Base-by-base conservation (phyloP, 805 yeast species). In the Wickerhamomyces silvicola region DNA sequence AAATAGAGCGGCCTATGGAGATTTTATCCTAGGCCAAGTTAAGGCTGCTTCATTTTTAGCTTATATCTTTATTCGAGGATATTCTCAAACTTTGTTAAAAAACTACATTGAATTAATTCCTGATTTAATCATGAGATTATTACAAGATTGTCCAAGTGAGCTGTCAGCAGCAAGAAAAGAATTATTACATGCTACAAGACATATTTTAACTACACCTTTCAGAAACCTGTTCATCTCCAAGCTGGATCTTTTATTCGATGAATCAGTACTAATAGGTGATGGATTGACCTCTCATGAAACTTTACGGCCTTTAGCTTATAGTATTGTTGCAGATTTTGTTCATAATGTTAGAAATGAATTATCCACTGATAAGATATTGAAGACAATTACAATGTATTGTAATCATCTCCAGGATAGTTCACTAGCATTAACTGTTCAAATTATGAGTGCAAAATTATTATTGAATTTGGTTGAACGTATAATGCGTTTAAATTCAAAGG, bases 71-170 rank as follows among this genome's bases (percentile, higher is more conserved):
- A 78, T 94, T 25, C 72, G 97, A 39, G 86, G 94, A 12, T 82
- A 78, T 48, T 78, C 94, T 3, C 72, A 75, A 22, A 77, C 75
- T 24, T 66, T 81, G 33, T 56, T 82, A 38, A 68, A 68, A 37
- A 58, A 59, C 24, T 72, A 75, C 43, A 72, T 77, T 22, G 63
- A 62, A 5, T 68, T 73, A 24, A 85, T 92, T 7, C 98, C 99
- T 0, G 94, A 84, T 38, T 72, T 88, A 34, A 83, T 92, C 24
- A 72, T 88, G 33, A 66, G 97, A 42, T 61, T 92, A 24, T 61
- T 92, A 24, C 95, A 88, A 57, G 97, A 94, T 55, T 92, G 97
- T 55, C 98, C 98, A 3, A 78, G 92, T 12, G 97, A 90, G 51
- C 64, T 86, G 30, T 82, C 94, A 5, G 78, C 87, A 4, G 95